Evolutionary conservation across 306 rosid genomes (phyloP).

Genomic region (Clitoria ternatea): DNA sequence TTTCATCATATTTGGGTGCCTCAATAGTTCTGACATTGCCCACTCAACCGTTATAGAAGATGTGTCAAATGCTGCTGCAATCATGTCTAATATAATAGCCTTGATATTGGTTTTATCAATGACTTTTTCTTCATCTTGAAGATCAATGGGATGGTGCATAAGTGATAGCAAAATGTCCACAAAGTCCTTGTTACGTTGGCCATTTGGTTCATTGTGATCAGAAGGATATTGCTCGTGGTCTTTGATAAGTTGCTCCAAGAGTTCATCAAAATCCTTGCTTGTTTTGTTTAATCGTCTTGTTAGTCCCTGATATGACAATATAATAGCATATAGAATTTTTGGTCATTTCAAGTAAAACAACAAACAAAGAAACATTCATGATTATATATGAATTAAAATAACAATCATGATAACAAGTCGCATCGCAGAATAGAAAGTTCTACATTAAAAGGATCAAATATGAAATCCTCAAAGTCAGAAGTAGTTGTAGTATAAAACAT

Average conservation of each 20-base stretch:
- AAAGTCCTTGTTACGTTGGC: neutral
- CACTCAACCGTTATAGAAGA: neutral
- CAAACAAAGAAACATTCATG: too few species aligned
- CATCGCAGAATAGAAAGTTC: too few species aligned
- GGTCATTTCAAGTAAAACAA: neutral
- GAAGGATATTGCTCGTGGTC: slow-evolving; percentile 7
- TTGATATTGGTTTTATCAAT: slow-evolving; percentile 24
- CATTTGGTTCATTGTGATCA: neutral
- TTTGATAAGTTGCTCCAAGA: slow-evolving; percentile 22
- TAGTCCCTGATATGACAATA: slow-evolving; percentile 23
- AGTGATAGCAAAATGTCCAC: slow-evolving; percentile 28
- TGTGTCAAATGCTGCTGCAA: slow-evolving; percentile 9
- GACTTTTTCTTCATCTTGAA: neutral
- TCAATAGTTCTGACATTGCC: slow-evolving; percentile 34
- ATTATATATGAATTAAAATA: too few species aligned
- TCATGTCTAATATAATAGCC: slow-evolving; percentile 29
- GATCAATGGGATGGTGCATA: neutral
- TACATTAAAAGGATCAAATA: too few species aligned
- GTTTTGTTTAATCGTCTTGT: neutral
- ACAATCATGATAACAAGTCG: too few species aligned
- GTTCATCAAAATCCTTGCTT: neutral
- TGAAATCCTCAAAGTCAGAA: too few species aligned
- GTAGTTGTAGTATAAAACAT: too few species aligned
- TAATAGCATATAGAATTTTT: neutral
- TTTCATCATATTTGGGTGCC: slow-evolving; percentile 28